Evolutionary conservation across 129 eudicot species (phyloP), one percentile per base, ranked within the genome.

Genomic region (Flaveria linearis): DNA sequence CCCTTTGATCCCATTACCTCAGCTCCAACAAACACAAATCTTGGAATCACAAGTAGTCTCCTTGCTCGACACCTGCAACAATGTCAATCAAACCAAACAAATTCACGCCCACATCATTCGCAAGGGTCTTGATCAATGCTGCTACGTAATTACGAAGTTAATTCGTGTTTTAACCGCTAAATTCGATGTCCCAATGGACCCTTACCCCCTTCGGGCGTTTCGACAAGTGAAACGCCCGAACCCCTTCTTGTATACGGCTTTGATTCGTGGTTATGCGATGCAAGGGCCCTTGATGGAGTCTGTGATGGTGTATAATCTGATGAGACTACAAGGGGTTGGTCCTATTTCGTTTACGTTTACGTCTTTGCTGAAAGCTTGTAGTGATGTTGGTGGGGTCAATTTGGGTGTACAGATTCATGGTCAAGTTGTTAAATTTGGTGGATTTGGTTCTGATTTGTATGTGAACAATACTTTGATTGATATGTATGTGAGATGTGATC

Each of bases 341-440:
- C 91, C 87, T 60, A 80, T 87, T 74, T 87, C 97, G 1, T 92
- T 89, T 75, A 92, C 98, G 3, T 84, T 87, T 52, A 73, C 88
- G 0, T 84, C 90, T 51, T 52, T 89, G 87, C 55, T 89, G 58
- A 89, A 89, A 86, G 87, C 76, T 26, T 80, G 85, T 74, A 63
- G 68, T 23, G 80, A 13, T 50, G 81, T 5, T 51, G 52, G 15
- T 43, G 76, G 85, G 72, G 73, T 82, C 18, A 18, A n/a, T 76
- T 84, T 87, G 58, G 96, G 96, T 28, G 18, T 69, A 69, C 93
- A 89, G 78, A 45, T 92, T 36, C 98, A 92, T 63, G 87, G 81
- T 39, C 85, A 89, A 76, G 76, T 71, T 33, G 22, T 84, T 12
- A 86, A 57, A 42, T 42, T 89, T 68, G 96, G 97, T 79, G 93